Conservation (phyloP, 169 alveolate species). For the Pseudocohnilembus persalinus region DNA sequence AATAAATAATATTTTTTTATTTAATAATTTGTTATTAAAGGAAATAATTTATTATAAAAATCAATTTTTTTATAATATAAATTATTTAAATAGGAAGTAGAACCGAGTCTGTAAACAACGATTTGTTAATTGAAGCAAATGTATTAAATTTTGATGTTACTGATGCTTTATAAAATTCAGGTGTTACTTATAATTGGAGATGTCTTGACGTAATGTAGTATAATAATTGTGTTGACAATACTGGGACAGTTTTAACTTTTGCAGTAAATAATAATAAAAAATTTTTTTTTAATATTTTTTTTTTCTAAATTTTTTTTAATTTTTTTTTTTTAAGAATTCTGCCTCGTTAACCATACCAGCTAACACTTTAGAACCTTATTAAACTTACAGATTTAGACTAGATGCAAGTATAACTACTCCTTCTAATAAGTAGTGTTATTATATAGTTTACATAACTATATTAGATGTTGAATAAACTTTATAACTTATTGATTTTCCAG, state of each 20-base stretch:
- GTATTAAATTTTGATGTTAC: neutral
- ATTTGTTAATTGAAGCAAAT: neutral
- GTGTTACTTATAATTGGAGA: neutral
- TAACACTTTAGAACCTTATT: neutral
- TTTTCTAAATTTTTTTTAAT: no score
- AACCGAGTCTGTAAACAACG: neutral
- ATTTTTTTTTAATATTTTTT: no score
- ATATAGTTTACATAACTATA: neutral
- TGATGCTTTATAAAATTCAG: neutral
- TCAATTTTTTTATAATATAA: no score
- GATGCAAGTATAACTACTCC: neutral
- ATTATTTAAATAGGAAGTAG: neutral
- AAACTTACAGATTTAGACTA: neutral
- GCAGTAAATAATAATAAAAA: neutral
- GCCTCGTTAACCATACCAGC: neutral
- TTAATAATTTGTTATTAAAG: neutral
- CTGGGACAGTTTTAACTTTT: neutral
- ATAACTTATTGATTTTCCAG: neutral
- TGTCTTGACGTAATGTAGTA: neutral
- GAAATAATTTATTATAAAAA: no score
- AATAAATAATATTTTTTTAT: no score
- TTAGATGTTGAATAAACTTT: neutral
- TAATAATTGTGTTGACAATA: neutral
- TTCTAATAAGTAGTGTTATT: neutral
- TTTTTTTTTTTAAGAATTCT: neutral